These are phyloP conservation scores for Haematococcus lacustris DNA, from an alignment of 139 green algal species.

Conservation along the genomic window DNA sequence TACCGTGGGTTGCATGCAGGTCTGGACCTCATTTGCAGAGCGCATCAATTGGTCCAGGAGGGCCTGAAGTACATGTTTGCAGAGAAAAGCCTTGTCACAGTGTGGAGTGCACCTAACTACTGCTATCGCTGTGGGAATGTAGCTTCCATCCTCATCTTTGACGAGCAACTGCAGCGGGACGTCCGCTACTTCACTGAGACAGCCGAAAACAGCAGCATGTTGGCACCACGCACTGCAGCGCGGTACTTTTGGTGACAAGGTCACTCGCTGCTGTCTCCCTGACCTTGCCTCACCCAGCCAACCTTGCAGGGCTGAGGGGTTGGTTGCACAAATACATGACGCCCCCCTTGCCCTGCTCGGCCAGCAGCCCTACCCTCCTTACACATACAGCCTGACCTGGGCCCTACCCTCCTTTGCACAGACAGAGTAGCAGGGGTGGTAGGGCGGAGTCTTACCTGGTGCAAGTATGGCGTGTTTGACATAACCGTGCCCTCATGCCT, in stretches of 20 bases:
- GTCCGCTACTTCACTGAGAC: constrained; percentile 92
- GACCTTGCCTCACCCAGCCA: too few relatives aligned
- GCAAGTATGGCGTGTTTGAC: too few relatives aligned
- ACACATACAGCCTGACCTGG: too few relatives aligned
- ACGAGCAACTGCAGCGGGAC: constrained; percentile 80
- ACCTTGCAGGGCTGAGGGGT: too few relatives aligned
- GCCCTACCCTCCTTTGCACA: too few relatives aligned
- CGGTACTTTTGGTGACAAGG: constrained; percentile 76
- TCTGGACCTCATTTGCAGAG: constrained; percentile 91
- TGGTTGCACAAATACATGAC: too few relatives aligned
- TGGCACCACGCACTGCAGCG: constrained; percentile 48
- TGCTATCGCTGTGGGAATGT: constrained; percentile 99
- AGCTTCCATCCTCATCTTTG: constrained; percentile 92
- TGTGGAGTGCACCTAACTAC: constrained; percentile 98
- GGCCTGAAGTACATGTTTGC: constrained; percentile 99
- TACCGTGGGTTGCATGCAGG: constrained; percentile 29
- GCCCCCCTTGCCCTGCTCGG: too few relatives aligned
- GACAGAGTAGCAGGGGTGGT: too few relatives aligned
- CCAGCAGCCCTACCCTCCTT: too few relatives aligned
- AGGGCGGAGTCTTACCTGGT: too few relatives aligned
- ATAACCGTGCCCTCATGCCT: too few relatives aligned
- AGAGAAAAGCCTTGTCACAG: constrained; percentile 77
- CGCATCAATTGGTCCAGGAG: constrained; percentile 97
- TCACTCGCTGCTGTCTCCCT: too few relatives aligned
- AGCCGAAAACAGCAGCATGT: constrained; percentile 86